phyloP scores from a whole-genome alignment of 768 basidiomycete genomes.

The Lanmaoa pseudosensibilis region DNA sequence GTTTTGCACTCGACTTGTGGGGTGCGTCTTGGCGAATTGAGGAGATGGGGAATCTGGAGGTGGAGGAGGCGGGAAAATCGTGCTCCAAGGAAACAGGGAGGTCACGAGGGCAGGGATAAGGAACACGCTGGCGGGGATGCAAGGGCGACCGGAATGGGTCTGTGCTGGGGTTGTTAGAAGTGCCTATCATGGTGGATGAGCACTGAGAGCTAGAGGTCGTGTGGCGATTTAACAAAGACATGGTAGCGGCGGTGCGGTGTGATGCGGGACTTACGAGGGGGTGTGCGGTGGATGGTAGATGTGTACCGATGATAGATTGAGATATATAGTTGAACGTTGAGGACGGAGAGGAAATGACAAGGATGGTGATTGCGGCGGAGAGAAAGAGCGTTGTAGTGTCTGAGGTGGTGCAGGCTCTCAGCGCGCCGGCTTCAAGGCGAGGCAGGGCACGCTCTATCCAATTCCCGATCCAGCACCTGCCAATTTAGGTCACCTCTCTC shows the following conservation, averaged over 20 bases:
- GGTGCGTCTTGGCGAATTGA: slow-evolving; percentile 37
- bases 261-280: slow-evolving; percentile 6
- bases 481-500: slow-evolving; percentile 26
- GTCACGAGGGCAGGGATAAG: slow-evolving; percentile 16
- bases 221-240: slow-evolving; percentile 16
- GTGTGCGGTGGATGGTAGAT: background rate
- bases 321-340: background rate
- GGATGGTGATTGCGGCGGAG: slow-evolving; percentile 9
- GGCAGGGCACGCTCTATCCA: slow-evolving; percentile 34
- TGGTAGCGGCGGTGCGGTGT: background rate
- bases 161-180: background rate
- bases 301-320: slow-evolving; percentile 1
- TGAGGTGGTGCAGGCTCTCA: slow-evolving; percentile 19
- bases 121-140: slow-evolving; percentile 16
- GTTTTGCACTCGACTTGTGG: slow-evolving; percentile 16
- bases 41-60: slow-evolving; percentile 38
- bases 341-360: background rate
- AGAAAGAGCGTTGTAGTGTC: slow-evolving; percentile 20
- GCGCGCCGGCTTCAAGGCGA: slow-evolving; percentile 34
- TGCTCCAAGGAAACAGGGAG: slow-evolving; percentile 15
- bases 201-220: slow-evolving; percentile 8
- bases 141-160: slow-evolving; percentile 15
- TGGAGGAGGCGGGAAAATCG: slow-evolving; percentile 24
- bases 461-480: slow-evolving; percentile 29
- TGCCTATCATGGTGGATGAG: slow-evolving; percentile 23